phyloP scores from a whole-genome alignment of 2,329 filamentous ascomycete genomes.

The Fusarium xyrophilum region DNA sequence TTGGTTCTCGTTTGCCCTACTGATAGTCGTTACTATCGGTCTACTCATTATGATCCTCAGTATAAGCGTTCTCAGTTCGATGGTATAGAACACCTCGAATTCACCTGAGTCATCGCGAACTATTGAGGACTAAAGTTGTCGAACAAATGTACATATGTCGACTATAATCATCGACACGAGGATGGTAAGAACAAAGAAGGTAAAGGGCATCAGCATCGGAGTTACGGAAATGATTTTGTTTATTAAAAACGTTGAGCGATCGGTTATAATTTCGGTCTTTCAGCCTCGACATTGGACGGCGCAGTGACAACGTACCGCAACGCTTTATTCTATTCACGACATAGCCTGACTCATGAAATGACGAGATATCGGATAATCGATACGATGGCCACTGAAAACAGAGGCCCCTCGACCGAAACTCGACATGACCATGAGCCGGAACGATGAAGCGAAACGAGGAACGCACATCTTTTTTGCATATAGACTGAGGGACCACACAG shows the following conservation, averaged over 20 bases:
- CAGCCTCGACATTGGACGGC: conserved; percentile 27
- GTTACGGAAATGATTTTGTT: conserved; percentile 41
- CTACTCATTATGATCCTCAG: conserved; percentile 96
- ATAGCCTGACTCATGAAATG: not conserved
- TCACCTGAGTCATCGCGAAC: conserved; percentile 22
- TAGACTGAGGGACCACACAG: conserved; percentile 38
- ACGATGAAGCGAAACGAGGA: conserved; percentile 25
- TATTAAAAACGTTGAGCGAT: conserved; percentile 31
- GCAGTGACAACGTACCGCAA: conserved; percentile 13
- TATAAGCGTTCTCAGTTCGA: conserved; percentile 77
- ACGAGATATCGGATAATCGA: conserved; percentile 3
- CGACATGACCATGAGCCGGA: not conserved
- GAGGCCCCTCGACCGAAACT: conserved; percentile 7
- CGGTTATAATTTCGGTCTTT: conserved; percentile 37
- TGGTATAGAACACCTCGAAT: conserved; percentile 47
- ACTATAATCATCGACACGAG: conserved; percentile 17
- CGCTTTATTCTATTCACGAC: conserved; percentile 7
- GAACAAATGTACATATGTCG: conserved; percentile 38
- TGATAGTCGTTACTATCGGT: conserved; percentile 96
- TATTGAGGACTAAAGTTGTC: conserved; percentile 27
- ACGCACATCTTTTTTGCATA: conserved; percentile 35
- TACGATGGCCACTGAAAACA: conserved; percentile 30
- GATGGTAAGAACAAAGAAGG: conserved; percentile 35
- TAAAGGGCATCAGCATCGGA: conserved; percentile 47
- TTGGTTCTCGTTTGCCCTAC: conserved; percentile 93